Evolutionary conservation across 23 red algal species (phyloP).

Genomic region (Gracilaria gracilis): DNA sequence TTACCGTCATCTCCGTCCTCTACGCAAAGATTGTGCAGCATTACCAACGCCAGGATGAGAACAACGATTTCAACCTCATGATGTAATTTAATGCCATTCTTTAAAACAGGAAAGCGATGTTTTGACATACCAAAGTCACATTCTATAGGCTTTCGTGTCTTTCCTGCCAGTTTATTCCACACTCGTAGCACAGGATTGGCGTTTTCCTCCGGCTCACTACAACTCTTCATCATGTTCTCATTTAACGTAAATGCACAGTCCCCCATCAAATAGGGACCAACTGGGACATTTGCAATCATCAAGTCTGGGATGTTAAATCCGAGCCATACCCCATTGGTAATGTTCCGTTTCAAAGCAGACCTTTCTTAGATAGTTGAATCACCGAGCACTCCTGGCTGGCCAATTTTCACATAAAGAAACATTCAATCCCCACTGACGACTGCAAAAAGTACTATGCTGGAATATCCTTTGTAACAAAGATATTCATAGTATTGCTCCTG

Average conservation of each 20-base stretch:
- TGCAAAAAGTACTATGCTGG: constrained; percentile 6
- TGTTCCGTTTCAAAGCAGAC: neutral
- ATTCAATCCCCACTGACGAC: neutral
- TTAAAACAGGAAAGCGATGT: neutral
- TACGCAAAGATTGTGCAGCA: neutral
- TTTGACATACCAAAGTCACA: neutral
- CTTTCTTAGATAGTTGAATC: neutral
- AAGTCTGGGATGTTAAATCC: neutral
- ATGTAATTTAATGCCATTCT: neutral
- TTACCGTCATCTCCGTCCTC: neutral
- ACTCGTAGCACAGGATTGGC: constrained; percentile 23
- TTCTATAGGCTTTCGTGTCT: constrained; percentile 16
- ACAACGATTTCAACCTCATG: neutral
- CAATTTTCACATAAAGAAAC: constrained; percentile 15
- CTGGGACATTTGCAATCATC: neutral
- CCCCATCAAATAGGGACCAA: neutral
- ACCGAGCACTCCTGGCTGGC: constrained; percentile 3
- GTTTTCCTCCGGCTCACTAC: neutral
- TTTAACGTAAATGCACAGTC: neutral
- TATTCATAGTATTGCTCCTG: constrained; percentile 28
- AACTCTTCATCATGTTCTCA: neutral
- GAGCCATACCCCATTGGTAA: neutral
- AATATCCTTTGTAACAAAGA: constrained; percentile 23
- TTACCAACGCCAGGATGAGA: neutral
- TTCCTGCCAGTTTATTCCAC: neutral